phyloP scores from a whole-genome alignment of 257 asterid genomes.

The Leptodermis oblonga region DNA sequence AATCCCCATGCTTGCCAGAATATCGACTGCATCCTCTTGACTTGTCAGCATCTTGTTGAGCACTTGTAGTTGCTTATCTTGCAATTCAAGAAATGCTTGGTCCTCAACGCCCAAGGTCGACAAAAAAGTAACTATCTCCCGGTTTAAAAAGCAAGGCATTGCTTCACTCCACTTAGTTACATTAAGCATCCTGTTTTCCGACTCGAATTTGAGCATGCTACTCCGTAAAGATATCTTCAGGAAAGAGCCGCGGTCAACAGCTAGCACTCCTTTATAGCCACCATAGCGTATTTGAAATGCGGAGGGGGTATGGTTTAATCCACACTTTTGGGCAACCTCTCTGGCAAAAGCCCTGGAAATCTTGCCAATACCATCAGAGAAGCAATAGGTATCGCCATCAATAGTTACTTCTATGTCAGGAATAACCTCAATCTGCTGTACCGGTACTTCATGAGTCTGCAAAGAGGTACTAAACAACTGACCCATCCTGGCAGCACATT shows the following conservation, averaged over 20 bases:
- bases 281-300: conserved; percentile 96
- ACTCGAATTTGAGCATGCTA: conserved; percentile 89
- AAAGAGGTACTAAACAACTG: conserved; percentile 79
- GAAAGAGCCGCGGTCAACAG: conserved; percentile 54
- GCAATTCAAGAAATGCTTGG: conserved; percentile 50
- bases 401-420: conserved; percentile 63
- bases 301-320: conserved; percentile 58
- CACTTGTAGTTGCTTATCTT: conserved; percentile 48
- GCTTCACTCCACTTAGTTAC: conserved; percentile 83
- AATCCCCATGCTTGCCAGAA: conserved; percentile 72
- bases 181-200: conserved; percentile 74
- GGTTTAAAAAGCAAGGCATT: conserved; percentile 81
- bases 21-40: conserved; percentile 51
- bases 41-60: conserved; percentile 57
- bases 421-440: conserved; percentile 48
- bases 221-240: conserved; percentile 61
- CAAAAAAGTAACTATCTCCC: conserved; percentile 71
- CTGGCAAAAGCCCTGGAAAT: conserved; percentile 59
- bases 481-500: conserved; percentile 98
- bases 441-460: conserved; percentile 68
- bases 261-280: conserved; percentile 93
- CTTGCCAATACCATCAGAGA: conserved; percentile 94
- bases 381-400: conserved; percentile 72
- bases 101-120: conserved; percentile 83
- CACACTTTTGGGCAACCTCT: conserved; percentile 50